phyloP scores from a whole-genome alignment of 2,329 filamentous ascomycete species.

The Fusarium sp. region DNA sequence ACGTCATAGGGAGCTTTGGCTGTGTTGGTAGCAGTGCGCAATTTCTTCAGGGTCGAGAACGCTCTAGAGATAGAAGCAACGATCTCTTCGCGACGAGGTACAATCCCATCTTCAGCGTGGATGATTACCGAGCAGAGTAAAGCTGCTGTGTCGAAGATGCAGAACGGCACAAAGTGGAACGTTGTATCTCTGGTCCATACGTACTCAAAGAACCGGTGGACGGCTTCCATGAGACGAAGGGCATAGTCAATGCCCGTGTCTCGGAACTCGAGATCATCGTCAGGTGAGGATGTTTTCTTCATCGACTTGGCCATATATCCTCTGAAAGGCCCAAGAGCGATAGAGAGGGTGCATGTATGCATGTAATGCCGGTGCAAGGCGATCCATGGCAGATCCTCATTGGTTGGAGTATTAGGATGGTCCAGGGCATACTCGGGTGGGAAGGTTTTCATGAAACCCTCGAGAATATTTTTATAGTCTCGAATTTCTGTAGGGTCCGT shows the following conservation, averaged over 20 bases:
- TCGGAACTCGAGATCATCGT: conserved; percentile 11
- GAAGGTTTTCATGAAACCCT: conserved; percentile 21
- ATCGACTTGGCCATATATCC: conserved; percentile 25
- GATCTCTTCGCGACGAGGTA: conserved; percentile 12
- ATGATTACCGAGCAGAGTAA: conserved; percentile 21
- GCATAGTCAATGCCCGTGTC: conserved; percentile 21
- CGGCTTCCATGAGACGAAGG: conserved; percentile 9
- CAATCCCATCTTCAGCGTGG: conserved; percentile 3
- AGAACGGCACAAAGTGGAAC: conserved; percentile 25
- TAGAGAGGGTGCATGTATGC: conserved; percentile 23
- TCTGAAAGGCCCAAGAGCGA: conserved; percentile 18
- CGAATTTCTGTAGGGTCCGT: conserved; percentile 5
- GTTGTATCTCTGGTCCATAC: conserved; percentile 30
- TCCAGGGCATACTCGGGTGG: conserved; percentile 22
- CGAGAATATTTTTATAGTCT: conserved; percentile 12
- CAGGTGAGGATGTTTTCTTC: background rate
- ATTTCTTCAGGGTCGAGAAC: conserved; percentile 20
- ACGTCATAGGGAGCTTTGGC: conserved; percentile 30
- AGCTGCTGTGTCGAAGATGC: conserved; percentile 24
- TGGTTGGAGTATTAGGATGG: conserved; percentile 7
- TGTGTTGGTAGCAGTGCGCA: conserved; percentile 22
- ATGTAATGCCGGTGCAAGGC: conserved; percentile 27
- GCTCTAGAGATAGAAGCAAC: conserved; percentile 1
- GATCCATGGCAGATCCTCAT: conserved; percentile 22
- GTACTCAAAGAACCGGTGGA: conserved; percentile 22